Conservation (phyloP, 805 yeast species). For the Zygoascus flipseniorum region DNA sequence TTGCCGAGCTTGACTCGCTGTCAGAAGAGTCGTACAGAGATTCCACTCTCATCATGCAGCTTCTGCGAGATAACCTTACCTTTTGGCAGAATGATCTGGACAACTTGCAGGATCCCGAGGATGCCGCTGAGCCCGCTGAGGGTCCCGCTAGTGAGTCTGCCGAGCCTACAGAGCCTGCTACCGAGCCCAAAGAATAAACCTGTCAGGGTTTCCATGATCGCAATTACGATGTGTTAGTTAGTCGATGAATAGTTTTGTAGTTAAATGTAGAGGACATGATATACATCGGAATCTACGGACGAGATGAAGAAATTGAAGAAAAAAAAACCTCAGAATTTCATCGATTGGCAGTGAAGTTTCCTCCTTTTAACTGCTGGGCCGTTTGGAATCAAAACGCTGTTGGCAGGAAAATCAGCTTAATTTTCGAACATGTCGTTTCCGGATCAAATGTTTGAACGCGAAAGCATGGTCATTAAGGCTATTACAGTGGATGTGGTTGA, state of each 20-base stretch:
- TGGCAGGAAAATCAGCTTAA: too few relatives aligned
- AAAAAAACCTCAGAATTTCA: too few relatives aligned
- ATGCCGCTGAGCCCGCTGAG: constrained; percentile 14
- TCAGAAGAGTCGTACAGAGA: constrained; percentile 98
- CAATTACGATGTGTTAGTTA: background rate
- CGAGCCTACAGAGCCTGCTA: constrained; percentile 7
- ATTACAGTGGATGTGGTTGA: constrained; percentile 16
- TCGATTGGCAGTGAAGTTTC: too few relatives aligned
- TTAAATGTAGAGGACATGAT: background rate
- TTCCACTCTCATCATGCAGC: constrained; percentile 97
- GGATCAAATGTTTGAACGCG: background rate
- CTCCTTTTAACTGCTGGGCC: too few relatives aligned
- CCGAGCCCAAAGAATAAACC: constrained; percentile 5
- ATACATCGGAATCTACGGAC: background rate
- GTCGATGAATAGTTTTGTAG: background rate
- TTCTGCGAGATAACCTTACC: constrained; percentile 94
- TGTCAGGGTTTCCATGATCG: background rate
- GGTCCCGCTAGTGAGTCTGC: constrained; percentile 10
- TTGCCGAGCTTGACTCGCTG: constrained; percentile 94
- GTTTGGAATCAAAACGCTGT: too few relatives aligned
- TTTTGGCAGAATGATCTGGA: constrained; percentile 78
- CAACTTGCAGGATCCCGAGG: constrained; percentile 14
- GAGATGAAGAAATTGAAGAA: background rate
- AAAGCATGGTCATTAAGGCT: background rate
- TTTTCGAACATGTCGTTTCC: background rate